Evolutionary conservation across 1,284 basidiomycete genomes (phyloP), one percentile per base, ranked within the genome.

Genomic region (Waitea zeae): DNA sequence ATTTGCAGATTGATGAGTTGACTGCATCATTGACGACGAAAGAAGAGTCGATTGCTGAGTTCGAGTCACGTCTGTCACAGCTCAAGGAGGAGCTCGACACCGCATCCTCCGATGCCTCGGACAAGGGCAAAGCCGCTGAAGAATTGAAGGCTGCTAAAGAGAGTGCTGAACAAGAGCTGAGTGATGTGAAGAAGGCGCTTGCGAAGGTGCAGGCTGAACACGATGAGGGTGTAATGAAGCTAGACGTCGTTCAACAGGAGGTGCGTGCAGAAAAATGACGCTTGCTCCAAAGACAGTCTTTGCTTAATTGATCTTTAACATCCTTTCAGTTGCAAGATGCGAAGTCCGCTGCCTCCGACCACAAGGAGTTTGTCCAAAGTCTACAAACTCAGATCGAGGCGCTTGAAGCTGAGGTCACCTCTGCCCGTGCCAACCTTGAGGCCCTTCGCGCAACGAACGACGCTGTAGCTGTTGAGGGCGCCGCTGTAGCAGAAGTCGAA

Each of bases 1-100:
- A n/a, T n/a, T n/a, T n/a, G n/a, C 42, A 84, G 81, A 58, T 84
- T 14, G 60, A 60, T 36, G 68, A 70, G 38, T 62, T 67, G 1
- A 62, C 53, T 7, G 59, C 61, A n/a, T 59, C 58, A 6, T 52
- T 81, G 28, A 54, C 59, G 20, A 47, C 57, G 5, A 80, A 75
- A 53, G 54, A 56, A 2, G 57, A 59, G 19, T 50, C 56, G 12
- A 56, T 73, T 12, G 46, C 56, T 9, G 52, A 57, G 20, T 60
- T 82, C 9, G 67, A 79, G 49, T 49, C 42, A 31, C 61, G 70
- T 41, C 43, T 78, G 18, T 52, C 53, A 26, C 52, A 53, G 15
- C 52, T 78, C 36, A 67, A 70, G 44, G 47, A 52, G 2, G 66
- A 66, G 12, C 55, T 80, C 14, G 59, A 67, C 15, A 45, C 49